phyloP scores from a whole-genome alignment of 495 filamentous ascomycete species.

The Hyaloscypha bicolor region DNA sequence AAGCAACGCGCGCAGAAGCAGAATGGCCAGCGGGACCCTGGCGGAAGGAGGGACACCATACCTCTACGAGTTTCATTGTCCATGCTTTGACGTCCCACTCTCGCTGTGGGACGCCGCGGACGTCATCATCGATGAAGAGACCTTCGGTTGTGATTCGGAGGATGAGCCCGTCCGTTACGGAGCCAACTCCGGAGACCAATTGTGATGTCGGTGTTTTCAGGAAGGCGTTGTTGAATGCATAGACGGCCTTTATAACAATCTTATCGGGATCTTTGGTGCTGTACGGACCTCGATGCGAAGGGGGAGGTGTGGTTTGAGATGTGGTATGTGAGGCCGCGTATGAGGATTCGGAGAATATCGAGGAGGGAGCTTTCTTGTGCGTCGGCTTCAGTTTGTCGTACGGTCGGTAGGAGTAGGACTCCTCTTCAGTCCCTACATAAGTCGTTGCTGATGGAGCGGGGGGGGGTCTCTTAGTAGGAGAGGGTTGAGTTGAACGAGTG shows the following conservation, averaged over 20 bases:
- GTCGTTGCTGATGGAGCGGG: constrained; percentile 65
- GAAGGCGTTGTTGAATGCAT: constrained; percentile 82
- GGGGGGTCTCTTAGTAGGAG: constrained; percentile 39
- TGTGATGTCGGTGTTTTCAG: constrained; percentile 79
- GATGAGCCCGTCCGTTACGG: constrained; percentile 84
- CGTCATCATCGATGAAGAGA: constrained; percentile 94
- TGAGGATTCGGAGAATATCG: constrained; percentile 79
- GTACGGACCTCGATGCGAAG: constrained; percentile 74
- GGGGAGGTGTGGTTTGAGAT: constrained; percentile 82
- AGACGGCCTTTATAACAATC: constrained; percentile 91
- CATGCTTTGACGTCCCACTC: constrained; percentile 99
- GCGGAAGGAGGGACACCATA: constrained; percentile 68
- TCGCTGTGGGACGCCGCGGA: constrained; percentile 80
- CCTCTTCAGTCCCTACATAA: constrained; percentile 61
- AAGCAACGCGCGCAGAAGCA: constrained; percentile 35
- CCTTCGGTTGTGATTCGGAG: constrained; percentile 86
- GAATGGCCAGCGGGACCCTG: constrained; percentile 42
- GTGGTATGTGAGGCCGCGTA: constrained; percentile 82
- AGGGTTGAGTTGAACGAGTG: constrained; percentile 34
- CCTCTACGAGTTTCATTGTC: constrained; percentile 90
- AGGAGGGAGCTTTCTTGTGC: constrained; percentile 59
- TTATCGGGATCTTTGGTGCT: constrained; percentile 89
- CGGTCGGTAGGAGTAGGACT: constrained; percentile 77
- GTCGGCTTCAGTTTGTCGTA: constrained; percentile 66
- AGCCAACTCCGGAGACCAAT: constrained; percentile 71